A percentile compares a stretch with the other conserved stretches of the same genome.
These are phyloP conservation scores for Pholiota adiposa DNA, from an alignment of 1,284 basidiomycete species.

Conservation along the genomic window DNA sequence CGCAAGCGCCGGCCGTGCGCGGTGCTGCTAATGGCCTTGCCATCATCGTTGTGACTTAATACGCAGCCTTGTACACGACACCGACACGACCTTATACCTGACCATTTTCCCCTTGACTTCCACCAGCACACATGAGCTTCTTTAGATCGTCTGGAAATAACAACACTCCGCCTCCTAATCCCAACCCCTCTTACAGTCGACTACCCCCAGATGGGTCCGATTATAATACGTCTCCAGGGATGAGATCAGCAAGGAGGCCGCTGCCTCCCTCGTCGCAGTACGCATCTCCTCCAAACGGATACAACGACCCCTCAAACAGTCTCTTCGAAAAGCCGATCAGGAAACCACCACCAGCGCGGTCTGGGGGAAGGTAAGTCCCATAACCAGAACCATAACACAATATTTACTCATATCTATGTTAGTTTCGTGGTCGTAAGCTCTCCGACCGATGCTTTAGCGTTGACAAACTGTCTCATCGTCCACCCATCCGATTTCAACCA, in stretches of 20 bases:
- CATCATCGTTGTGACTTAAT: not conserved
- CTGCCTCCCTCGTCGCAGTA: slow-evolving; percentile 44
- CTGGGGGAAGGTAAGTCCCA: slow-evolving; percentile 45
- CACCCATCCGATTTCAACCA: slow-evolving; percentile 76
- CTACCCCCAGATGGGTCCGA: slow-evolving; percentile 39
- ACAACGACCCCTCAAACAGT: slow-evolving; percentile 56
- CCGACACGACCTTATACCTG: not conserved
- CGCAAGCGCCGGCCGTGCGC: not conserved
- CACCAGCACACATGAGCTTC: slow-evolving; percentile 44
- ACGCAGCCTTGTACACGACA: not conserved
- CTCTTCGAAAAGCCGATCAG: slow-evolving; percentile 57
- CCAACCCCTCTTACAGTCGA: slow-evolving; percentile 48
- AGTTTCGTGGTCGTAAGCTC: slow-evolving; percentile 63
- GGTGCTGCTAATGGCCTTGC: not conserved
- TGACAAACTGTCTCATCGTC: slow-evolving; percentile 85
- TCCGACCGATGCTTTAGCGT: slow-evolving; percentile 70
- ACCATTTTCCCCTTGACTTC: not conserved
- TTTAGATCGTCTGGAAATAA: slow-evolving; percentile 46
- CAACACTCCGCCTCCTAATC: slow-evolving; percentile 42
- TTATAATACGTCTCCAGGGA: slow-evolving; percentile 30
- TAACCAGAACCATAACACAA: not conserved
- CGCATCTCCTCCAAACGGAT: slow-evolving; percentile 43
- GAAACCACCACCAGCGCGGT: slow-evolving; percentile 40
- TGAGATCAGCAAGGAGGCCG: slow-evolving; percentile 34
- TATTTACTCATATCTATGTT: slow-evolving; percentile 5